These are phyloP conservation scores for Acanthamoeba quina DNA, from an alignment of 208 protist genomes.

Conservation along the genomic window DNA sequence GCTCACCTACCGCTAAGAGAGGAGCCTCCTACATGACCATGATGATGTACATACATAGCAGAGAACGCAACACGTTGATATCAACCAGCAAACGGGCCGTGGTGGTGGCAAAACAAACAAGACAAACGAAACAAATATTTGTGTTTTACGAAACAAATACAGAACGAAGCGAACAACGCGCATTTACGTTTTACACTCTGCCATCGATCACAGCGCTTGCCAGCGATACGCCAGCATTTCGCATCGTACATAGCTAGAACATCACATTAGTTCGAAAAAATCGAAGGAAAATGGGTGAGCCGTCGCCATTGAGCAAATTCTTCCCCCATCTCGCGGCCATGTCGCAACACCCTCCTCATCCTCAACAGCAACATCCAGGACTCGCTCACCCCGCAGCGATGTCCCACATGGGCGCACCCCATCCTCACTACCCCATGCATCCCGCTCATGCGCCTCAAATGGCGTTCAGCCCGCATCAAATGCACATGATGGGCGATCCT, in stretches of 20 bases:
- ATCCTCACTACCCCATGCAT: conserved; percentile 27
- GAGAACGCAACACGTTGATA: background rate
- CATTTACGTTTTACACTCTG: background rate
- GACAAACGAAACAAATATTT: background rate
- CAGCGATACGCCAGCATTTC: no score
- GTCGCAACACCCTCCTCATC: conserved; percentile 4
- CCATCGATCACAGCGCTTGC: background rate
- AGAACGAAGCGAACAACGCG: background rate
- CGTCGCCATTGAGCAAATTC: conserved; percentile 66
- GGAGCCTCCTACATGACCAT: background rate
- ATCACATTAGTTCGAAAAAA: background rate
- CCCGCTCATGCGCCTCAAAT: background rate
- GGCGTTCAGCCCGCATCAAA: background rate
- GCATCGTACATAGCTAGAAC: no score
- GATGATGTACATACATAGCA: background rate
- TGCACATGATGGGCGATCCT: conserved; percentile 18
- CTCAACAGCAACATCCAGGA: background rate
- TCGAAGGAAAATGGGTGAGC: conserved; percentile 32
- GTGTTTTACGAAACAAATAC: background rate
- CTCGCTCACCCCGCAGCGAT: background rate
- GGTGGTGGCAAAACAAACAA: background rate
- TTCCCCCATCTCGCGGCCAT: conserved; percentile 57
- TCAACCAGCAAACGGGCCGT: background rate
- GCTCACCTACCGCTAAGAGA: conserved; percentile 1
- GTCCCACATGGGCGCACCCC: background rate